Conservation (phyloP, 108 stramenopile species). For the Epithemia pelagica region DNA sequence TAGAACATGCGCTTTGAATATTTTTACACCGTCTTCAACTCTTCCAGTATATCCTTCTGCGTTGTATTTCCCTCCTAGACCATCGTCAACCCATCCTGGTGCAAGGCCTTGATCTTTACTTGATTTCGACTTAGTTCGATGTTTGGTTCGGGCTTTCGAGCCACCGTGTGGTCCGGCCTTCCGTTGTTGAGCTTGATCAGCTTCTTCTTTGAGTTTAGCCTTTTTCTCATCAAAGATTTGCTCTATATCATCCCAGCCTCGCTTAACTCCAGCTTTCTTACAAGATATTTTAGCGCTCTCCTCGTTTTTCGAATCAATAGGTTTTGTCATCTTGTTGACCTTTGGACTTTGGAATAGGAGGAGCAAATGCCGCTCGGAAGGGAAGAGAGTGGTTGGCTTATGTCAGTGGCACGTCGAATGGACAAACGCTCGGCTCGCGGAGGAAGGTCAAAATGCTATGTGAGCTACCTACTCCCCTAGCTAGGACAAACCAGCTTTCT, state of each 20-base stretch:
- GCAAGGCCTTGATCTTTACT: neutral
- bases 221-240: constrained; percentile 61
- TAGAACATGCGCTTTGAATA: constrained; percentile 85
- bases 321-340: too few species aligned
- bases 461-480: too few species aligned
- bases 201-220: constrained; percentile 19
- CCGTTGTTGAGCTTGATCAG: neutral
- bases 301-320: too few species aligned
- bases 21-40: constrained; percentile 65
- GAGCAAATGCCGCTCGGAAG: too few species aligned
- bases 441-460: too few species aligned
- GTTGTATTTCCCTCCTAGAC: constrained; percentile 77
- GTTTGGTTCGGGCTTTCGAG: too few species aligned
- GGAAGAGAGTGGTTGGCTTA: too few species aligned
- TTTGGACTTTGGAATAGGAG: too few species aligned
- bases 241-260: constrained; percentile 64
- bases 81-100: constrained; percentile 69
- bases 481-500: too few species aligned
- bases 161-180: neutral
- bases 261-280: constrained; percentile 4
- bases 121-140: neutral
- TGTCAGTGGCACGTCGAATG: too few species aligned
- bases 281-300: too few species aligned
- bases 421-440: too few species aligned
- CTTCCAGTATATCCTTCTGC: constrained; percentile 77